These are phyloP conservation scores for Phytophthora sansomeana DNA, from an alignment of 352 stramenopile genomes.

Conservation along the genomic window DNA sequence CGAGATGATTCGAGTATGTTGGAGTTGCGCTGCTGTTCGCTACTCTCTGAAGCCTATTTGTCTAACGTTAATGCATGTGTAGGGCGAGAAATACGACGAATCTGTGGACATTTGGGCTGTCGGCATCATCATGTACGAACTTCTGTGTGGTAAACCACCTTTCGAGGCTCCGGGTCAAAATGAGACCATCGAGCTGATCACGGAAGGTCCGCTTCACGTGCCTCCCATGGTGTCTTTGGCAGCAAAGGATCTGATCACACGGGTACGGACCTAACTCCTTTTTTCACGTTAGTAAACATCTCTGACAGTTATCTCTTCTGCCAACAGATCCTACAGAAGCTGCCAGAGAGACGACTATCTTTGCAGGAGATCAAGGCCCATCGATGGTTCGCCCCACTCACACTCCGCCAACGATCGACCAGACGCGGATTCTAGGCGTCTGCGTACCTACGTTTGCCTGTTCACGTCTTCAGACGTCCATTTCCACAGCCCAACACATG, in stretches of 20 bases:
- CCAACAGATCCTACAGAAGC: slow-evolving; percentile 78
- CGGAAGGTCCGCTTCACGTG: slow-evolving; percentile 73
- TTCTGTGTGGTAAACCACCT: slow-evolving; percentile 96
- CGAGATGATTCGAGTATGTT: slow-evolving; percentile 97
- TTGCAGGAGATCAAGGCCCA: slow-evolving; percentile 80
- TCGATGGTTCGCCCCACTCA: slow-evolving; percentile 75
- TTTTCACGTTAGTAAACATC: not conserved
- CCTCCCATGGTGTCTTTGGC: slow-evolving; percentile 74
- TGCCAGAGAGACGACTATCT: slow-evolving; percentile 61
- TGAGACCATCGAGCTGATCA: slow-evolving; percentile 97
- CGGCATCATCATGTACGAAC: slow-evolving; percentile 98
- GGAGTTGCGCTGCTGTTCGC: not conserved
- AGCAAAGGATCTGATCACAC: slow-evolving; percentile 77
- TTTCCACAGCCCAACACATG: too few relatives aligned
- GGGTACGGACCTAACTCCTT: slow-evolving; percentile 40
- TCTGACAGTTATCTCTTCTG: not conserved
- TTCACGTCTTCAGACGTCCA: too few relatives aligned
- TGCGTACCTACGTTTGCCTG: not conserved
- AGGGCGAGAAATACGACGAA: slow-evolving; percentile 97
- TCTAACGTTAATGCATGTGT: not conserved
- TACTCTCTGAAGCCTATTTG: not conserved
- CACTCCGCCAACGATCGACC: slow-evolving; percentile 53
- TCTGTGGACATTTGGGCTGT: slow-evolving; percentile 99
- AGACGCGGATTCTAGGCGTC: slow-evolving; percentile 40
- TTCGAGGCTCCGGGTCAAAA: slow-evolving; percentile 97